Percentiles rank a stretch among this genome's conserved stretches.
phyloP scores from a whole-genome alignment of 495 filamentous ascomycete genomes.

The Wilcoxina mikolae region DNA sequence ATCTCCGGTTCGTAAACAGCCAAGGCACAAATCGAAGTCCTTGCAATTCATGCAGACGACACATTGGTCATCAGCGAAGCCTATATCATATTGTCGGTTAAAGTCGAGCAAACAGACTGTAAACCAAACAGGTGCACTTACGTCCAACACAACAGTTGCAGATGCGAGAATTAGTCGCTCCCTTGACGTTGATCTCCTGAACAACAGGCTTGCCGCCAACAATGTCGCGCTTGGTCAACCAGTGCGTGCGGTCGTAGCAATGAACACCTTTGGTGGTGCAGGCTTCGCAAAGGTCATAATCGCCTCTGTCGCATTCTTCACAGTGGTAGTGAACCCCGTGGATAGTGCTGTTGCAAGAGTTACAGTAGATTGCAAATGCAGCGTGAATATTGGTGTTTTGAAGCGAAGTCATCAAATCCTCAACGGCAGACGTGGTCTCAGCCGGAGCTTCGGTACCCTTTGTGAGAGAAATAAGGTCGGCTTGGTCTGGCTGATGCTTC shows the following conservation, averaged over 20 bases:
- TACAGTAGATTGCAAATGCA: constrained; percentile 60
- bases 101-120: not conserved
- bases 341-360: constrained; percentile 66
- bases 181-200: constrained; percentile 60
- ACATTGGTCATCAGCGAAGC: constrained; percentile 33
- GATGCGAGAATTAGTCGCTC: constrained; percentile 53
- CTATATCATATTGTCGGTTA: not conserved
- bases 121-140: constrained; percentile 30
- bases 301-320: constrained; percentile 77
- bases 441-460: constrained; percentile 1
- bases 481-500: constrained; percentile 10
- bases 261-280: constrained; percentile 63
- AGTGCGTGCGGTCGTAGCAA: constrained; percentile 66
- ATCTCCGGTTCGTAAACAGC: constrained; percentile 56
- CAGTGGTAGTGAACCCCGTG: constrained; percentile 83
- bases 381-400: not conserved
- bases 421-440: not conserved
- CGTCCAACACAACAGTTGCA: constrained; percentile 85
- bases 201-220: constrained; percentile 62
- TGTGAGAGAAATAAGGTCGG: constrained; percentile 1
- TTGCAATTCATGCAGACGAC: constrained; percentile 74
- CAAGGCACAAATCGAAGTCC: constrained; percentile 81
- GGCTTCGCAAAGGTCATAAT: constrained; percentile 78
- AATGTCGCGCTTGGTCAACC: constrained; percentile 83
- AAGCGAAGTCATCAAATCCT: not conserved